phyloP scores from a whole-genome alignment of 192 early-diverging fungal species.

The Diversispora eburnea region DNA sequence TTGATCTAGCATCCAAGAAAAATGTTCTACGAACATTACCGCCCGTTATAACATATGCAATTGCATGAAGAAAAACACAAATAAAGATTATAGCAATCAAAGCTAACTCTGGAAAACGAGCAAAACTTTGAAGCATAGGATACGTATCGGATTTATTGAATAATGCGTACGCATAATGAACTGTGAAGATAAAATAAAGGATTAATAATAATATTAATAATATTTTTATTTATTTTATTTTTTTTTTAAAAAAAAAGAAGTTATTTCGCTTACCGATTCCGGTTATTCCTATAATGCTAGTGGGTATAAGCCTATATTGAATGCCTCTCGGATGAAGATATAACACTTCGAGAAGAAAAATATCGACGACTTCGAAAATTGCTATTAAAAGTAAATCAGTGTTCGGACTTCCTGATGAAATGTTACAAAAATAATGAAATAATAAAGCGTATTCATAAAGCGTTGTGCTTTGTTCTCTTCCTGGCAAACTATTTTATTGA shows the following conservation, averaged over 20 bases:
- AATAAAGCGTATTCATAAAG: conserved; percentile 47
- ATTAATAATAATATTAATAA: no score
- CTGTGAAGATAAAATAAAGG: background rate
- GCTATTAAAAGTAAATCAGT: conserved; percentile 45
- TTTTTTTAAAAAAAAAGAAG: no score
- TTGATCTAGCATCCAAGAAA: conserved; percentile 38
- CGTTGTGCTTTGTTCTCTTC: conserved; percentile 38
- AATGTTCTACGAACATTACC: conserved; percentile 45
- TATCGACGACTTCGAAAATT: conserved; percentile 38
- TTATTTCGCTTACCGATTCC: conserved; percentile 29
- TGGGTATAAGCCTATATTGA: conserved; percentile 39
- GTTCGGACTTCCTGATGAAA: conserved; percentile 31
- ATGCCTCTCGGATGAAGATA: conserved; percentile 39
- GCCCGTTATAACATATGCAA: conserved; percentile 41
- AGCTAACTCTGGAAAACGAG: conserved; percentile 44
- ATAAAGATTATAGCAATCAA: conserved; percentile 43
- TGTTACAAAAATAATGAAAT: conserved; percentile 42
- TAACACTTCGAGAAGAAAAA: conserved; percentile 40
- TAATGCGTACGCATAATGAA: conserved; percentile 40
- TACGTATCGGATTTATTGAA: conserved; percentile 35
- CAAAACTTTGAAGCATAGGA: conserved; percentile 41
- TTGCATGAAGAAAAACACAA: conserved; percentile 39
- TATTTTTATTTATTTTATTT: no score
- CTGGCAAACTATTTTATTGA: conserved; percentile 18
- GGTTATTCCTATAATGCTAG: conserved; percentile 42